A percentile compares a stretch with the other conserved stretches of the same genome.
Evolutionary conservation across 2,329 filamentous ascomycete genomes (phyloP).

Genomic region (Diplocarpon mali): DNA sequence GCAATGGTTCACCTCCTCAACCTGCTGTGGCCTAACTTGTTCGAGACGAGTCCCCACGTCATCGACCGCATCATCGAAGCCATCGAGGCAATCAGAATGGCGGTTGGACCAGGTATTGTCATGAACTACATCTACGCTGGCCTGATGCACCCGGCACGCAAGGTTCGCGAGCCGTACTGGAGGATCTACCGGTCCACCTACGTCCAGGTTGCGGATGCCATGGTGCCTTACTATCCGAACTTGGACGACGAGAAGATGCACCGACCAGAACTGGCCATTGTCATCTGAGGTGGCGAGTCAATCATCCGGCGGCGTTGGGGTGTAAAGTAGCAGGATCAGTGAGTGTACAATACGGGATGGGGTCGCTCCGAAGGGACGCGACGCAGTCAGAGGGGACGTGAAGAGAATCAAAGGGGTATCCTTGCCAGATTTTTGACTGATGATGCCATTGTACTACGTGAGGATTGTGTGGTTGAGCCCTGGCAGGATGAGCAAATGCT

Average conservation of each 20-base stretch:
- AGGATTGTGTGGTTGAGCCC: not conserved
- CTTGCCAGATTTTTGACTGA: not conserved
- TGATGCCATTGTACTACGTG: not conserved
- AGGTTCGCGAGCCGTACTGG: conserved; percentile 94
- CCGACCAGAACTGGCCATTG: conserved; percentile 70
- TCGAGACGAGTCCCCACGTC: conserved; percentile 95
- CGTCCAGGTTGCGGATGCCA: conserved; percentile 82
- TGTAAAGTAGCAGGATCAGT: conserved; percentile 1
- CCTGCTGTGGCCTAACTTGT: conserved; percentile 89
- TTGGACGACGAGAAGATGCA: conserved; percentile 71
- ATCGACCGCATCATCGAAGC: conserved; percentile 97
- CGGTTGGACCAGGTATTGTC: conserved; percentile 80
- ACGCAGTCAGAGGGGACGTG: conserved; percentile 1
- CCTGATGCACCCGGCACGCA: conserved; percentile 90
- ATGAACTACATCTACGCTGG: conserved; percentile 99
- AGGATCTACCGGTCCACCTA: conserved; percentile 95
- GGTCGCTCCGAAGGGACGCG: too few relatives aligned
- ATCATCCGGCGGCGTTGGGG: not conserved
- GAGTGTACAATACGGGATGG: conserved; percentile 2
- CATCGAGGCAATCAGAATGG: conserved; percentile 89
- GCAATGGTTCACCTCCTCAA: conserved; percentile 98
- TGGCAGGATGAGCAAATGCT: not conserved
- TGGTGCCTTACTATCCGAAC: conserved; percentile 93
- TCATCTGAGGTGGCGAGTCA: conserved; percentile 44
- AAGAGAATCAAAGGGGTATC: conserved; percentile 3